phyloP scores from a whole-genome alignment of 2,329 filamentous ascomycete genomes.

The Aspergillus spinulosporus region DNA sequence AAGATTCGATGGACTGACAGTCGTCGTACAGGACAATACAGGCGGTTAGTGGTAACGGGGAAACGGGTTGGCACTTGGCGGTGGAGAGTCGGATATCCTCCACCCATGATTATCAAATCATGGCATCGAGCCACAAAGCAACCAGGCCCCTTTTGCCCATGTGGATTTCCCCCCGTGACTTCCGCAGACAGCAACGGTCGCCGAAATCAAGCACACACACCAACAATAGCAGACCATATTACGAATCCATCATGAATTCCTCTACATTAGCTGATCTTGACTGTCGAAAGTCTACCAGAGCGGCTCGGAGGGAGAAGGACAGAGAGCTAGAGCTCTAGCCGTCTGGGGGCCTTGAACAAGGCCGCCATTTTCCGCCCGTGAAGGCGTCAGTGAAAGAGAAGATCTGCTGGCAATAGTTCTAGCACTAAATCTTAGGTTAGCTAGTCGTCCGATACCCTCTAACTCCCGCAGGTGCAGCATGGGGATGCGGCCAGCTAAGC shows the following conservation, averaged over 20 bases:
- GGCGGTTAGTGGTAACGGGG: conserved; percentile 16
- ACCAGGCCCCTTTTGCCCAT: conserved; percentile 19
- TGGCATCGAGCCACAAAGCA: no score
- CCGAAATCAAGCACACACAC: conserved; percentile 11
- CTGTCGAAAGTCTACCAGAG: not conserved
- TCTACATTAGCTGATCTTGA: not conserved
- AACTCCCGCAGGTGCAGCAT: conserved; percentile 18
- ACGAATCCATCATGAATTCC: not conserved
- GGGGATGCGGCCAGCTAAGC: not conserved
- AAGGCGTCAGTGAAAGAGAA: conserved; percentile 20
- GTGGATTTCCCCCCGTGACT: conserved; percentile 19
- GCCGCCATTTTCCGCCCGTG: conserved; percentile 3
- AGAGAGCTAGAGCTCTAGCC: no score
- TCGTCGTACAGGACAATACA: not conserved
- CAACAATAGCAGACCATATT: not conserved
- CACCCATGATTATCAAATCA: not conserved
- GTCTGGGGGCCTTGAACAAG: no score
- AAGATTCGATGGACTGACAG: conserved; percentile 19
- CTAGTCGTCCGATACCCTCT: conserved; percentile 5
- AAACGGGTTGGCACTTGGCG: conserved; percentile 16
- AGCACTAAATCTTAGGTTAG: conserved; percentile 7
- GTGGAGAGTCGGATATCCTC: conserved; percentile 16
- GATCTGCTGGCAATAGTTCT: conserved; percentile 18
- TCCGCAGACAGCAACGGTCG: conserved; percentile 5
- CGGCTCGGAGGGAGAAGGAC: not conserved